phyloP scores from a whole-genome alignment of 2,329 filamentous ascomycete species.

The Colletotrichum sp. region DNA sequence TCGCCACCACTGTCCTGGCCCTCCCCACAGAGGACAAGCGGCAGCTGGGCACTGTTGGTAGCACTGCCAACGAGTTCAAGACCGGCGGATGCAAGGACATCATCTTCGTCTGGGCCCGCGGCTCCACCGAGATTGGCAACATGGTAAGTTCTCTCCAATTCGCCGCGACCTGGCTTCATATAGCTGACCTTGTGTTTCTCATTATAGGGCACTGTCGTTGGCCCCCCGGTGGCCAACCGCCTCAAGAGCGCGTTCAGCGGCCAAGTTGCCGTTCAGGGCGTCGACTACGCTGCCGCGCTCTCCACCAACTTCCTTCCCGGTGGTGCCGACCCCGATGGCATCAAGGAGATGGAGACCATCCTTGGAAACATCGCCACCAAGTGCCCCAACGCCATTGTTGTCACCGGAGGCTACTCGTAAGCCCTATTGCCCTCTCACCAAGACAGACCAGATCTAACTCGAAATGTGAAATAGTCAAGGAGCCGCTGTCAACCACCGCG shows the following conservation, averaged over 20 bases:
- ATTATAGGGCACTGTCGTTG: conserved; percentile 17
- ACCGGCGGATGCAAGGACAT: conserved; percentile 24
- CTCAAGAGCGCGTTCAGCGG: conserved; percentile 21
- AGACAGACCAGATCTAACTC: not conserved
- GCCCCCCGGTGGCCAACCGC: conserved; percentile 14
- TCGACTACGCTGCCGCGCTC: conserved; percentile 39
- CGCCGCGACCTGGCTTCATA: not conserved
- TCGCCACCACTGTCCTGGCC: conserved; percentile 16
- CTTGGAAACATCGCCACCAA: conserved; percentile 37
- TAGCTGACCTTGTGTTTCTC: not conserved
- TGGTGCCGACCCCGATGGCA: conserved; percentile 34
- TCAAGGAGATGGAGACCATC: conserved; percentile 32
- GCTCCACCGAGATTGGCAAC: conserved; percentile 25
- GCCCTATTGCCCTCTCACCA: rapidly evolving
- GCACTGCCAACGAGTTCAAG: conserved; percentile 24
- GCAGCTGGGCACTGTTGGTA: conserved; percentile 1
- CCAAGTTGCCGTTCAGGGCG: conserved; percentile 25
- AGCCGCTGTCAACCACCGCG: conserved; percentile 28
- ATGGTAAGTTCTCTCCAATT: conserved; percentile 6
- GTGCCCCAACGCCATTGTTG: conserved; percentile 37
- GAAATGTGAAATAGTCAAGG: conserved; percentile 30
- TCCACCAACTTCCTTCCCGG: conserved; percentile 32
- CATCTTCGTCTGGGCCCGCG: conserved; percentile 27
- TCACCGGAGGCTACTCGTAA: conserved; percentile 39
- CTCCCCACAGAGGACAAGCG: conserved; percentile 6